These are phyloP conservation scores for Gremmenia infestans DNA, from an alignment of 2,329 filamentous ascomycete genomes.

Conservation along the genomic window DNA sequence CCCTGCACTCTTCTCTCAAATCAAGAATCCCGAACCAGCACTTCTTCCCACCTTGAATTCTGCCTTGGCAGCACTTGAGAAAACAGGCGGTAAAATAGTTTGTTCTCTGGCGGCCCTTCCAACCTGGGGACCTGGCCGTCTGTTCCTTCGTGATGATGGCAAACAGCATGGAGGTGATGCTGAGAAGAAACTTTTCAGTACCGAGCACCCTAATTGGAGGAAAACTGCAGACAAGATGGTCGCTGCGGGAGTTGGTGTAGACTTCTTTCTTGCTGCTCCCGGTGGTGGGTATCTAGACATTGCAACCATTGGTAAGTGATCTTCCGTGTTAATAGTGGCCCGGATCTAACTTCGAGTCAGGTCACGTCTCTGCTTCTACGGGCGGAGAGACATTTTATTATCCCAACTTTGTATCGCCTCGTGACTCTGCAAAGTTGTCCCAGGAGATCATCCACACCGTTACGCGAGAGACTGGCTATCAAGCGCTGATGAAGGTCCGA, in stretches of 20 bases:
- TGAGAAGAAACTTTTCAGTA: slow-evolving; percentile 86
- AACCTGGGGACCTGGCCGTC: slow-evolving; percentile 81
- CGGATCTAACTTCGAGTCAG: slow-evolving; percentile 36
- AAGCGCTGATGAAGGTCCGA: slow-evolving; percentile 95
- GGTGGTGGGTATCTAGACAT: slow-evolving; percentile 89
- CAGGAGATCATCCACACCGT: slow-evolving; percentile 83
- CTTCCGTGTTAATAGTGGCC: background rate
- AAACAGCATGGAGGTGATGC: slow-evolving; percentile 82
- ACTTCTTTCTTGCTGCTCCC: slow-evolving; percentile 92
- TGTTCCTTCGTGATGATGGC: slow-evolving; percentile 83
- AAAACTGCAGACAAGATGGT: slow-evolving; percentile 86
- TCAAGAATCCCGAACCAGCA: slow-evolving; percentile 89
- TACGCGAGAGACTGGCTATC: slow-evolving; percentile 86
- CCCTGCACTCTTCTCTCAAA: slow-evolving; percentile 77
- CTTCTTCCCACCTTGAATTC: slow-evolving; percentile 80
- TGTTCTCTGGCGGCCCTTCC: slow-evolving; percentile 84
- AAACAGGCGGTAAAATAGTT: slow-evolving; percentile 87
- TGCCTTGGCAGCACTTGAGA: slow-evolving; percentile 74
- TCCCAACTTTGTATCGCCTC: slow-evolving; percentile 85
- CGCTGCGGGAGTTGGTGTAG: slow-evolving; percentile 76
- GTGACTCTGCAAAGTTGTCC: slow-evolving; percentile 78
- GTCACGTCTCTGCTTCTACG: slow-evolving; percentile 80
- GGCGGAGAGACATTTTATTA: slow-evolving; percentile 96
- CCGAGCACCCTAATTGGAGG: slow-evolving; percentile 83
- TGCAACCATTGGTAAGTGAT: slow-evolving; percentile 71